Evolutionary conservation across 768 basidiomycete species (phyloP).

Genomic region (Polyporus arcularius): DNA sequence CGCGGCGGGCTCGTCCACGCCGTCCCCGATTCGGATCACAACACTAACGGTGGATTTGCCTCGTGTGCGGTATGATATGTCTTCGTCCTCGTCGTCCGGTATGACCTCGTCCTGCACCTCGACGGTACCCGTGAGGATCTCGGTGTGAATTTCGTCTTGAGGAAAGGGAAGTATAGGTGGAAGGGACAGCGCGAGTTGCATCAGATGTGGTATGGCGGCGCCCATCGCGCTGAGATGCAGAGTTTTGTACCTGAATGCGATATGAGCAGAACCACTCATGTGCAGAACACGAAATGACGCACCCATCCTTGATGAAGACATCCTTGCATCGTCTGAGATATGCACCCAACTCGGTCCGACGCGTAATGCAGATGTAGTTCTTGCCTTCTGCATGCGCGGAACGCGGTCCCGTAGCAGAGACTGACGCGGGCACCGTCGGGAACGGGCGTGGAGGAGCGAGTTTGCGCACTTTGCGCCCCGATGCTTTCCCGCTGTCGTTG

Average conservation of each 20-base stretch:
- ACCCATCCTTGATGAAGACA: constrained; percentile 73
- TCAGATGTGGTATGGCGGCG: constrained; percentile 83
- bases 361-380: constrained; percentile 77
- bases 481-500: not conserved
- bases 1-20: constrained; percentile 44
- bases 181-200: constrained; percentile 68
- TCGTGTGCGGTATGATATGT: constrained; percentile 60
- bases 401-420: constrained; percentile 77
- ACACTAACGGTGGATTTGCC: constrained; percentile 70
- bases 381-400: constrained; percentile 81
- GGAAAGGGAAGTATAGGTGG: constrained; percentile 72
- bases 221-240: constrained; percentile 83
- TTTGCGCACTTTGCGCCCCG: constrained; percentile 51
- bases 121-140: constrained; percentile 68
- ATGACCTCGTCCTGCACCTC: constrained; percentile 79
- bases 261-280: not conserved
- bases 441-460: constrained; percentile 75
- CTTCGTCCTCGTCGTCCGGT: constrained; percentile 75
- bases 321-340: constrained; percentile 82
- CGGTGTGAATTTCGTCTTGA: constrained; percentile 58
- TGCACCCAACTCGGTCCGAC: constrained; percentile 68
- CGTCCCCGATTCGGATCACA: constrained; percentile 61
- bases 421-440: constrained; percentile 73
- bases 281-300: constrained; percentile 22
- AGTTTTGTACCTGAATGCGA: constrained; percentile 58